Conservation (phyloP, 331 rosid genomes). For the Malus hybrid region DNA sequence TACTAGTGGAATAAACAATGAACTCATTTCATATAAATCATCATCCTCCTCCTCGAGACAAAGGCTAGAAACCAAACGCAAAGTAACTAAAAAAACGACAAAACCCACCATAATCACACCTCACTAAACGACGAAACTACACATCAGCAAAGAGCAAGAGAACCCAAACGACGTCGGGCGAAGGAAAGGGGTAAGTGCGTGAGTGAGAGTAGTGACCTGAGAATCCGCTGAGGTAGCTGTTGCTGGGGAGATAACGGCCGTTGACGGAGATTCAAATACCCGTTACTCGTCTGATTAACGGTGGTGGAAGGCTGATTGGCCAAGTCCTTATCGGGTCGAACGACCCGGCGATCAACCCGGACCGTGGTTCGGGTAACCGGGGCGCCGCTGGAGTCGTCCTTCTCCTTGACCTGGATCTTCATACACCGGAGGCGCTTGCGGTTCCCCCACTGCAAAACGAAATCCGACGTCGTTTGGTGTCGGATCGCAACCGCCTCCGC, state of each 20-base stretch:
- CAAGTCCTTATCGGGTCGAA: constrained; percentile 57
- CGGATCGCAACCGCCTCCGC: constrained; percentile 20
- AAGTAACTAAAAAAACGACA: not conserved
- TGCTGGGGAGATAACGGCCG: constrained; percentile 63
- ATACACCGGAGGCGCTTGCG: constrained; percentile 82
- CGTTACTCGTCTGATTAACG: constrained; percentile 18
- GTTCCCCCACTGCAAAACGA: constrained; percentile 84
- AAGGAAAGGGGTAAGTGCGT: not conserved
- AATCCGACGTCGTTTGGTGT: constrained; percentile 46
- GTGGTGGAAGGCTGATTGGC: constrained; percentile 27
- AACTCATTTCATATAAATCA: no score
- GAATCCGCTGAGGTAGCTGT: constrained; percentile 42
- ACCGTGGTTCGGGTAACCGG: constrained; percentile 67
- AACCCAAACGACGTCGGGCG: not conserved
- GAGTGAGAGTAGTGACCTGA: constrained; percentile 19
- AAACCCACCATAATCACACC: not conserved
- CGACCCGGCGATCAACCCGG: constrained; percentile 74
- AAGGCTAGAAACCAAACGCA: not conserved
- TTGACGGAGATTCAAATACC: constrained; percentile 77
- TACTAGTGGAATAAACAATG: not conserved
- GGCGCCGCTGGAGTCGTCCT: constrained; percentile 35
- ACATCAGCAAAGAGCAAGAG: not conserved
- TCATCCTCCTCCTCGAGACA: no score
- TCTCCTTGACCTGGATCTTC: constrained; percentile 79
- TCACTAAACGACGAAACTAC: not conserved